Evolutionary conservation across 2,329 filamentous ascomycete genomes (phyloP).

Genomic region (Huntiella savannae): DNA sequence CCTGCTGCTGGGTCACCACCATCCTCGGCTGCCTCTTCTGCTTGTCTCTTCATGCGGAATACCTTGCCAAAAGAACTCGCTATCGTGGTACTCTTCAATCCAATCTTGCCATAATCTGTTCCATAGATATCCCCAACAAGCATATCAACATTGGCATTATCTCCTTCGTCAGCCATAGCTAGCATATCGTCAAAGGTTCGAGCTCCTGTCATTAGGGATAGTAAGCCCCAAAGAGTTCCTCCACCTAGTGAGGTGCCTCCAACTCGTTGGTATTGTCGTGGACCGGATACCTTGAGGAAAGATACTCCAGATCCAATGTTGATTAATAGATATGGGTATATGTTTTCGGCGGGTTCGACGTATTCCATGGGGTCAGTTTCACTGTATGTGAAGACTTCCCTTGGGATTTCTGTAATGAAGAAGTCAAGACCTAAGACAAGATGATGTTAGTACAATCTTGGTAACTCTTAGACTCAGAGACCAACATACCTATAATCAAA

Average conservation of each 20-base stretch:
- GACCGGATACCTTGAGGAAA: constrained; percentile 91
- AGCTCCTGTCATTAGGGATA: constrained; percentile 82
- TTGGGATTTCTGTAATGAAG: constrained; percentile 94
- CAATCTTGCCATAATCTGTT: constrained; percentile 87
- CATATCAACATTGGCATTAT: constrained; percentile 89
- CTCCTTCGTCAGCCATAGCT: constrained; percentile 70
- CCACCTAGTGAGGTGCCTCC: constrained; percentile 89
- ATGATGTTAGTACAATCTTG: constrained; percentile 10
- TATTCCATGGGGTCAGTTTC: constrained; percentile 85
- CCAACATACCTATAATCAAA: constrained; percentile 60
- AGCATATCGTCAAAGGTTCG: constrained; percentile 97
- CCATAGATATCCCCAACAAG: constrained; percentile 96
- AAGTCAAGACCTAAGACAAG: constrained; percentile 61
- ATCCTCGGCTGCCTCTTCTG: constrained; percentile 62
- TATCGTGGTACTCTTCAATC: constrained; percentile 86
- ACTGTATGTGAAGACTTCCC: constrained; percentile 92
- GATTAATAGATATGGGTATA: constrained; percentile 92
- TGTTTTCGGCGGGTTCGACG: constrained; percentile 52
- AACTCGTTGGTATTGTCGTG: constrained; percentile 70
- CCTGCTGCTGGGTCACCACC: constrained; percentile 19
- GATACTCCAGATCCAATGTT: constrained; percentile 96
- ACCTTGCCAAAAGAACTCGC: constrained; percentile 95
- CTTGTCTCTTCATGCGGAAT: constrained; percentile 75
- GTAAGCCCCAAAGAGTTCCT: constrained; percentile 90
- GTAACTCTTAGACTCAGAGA: background rate